phyloP scores from a whole-genome alignment of 202 grass and related monocot species.

The Alloteropsis angusta region DNA sequence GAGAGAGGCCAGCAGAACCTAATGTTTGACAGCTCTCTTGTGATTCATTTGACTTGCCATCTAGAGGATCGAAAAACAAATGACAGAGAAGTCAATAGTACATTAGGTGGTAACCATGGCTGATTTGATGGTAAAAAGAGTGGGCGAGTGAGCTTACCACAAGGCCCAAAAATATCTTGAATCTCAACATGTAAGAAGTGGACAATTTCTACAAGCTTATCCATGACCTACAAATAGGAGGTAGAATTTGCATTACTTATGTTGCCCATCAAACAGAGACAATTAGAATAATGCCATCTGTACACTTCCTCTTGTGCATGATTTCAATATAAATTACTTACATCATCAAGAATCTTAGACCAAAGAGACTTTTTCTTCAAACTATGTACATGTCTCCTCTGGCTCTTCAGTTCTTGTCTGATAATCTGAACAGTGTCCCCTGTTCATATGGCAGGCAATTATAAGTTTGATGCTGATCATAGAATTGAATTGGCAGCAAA shows the following conservation, averaged over 20 bases:
- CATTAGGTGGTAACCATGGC: not conserved
- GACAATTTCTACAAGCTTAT: constrained; percentile 77
- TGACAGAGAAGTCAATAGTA: not conserved
- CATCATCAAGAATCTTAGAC: constrained; percentile 68
- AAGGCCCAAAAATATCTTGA: constrained; percentile 56
- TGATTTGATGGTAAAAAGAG: not conserved
- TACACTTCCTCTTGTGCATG: not conserved
- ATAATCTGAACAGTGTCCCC: constrained; percentile 79
- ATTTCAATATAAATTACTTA: constrained; percentile 29
- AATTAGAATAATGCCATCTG: not conserved
- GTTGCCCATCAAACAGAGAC: constrained; percentile 2
- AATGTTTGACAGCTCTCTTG: constrained; percentile 32
- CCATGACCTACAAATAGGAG: constrained; percentile 49
- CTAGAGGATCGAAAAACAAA: constrained; percentile 29
- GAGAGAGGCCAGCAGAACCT: constrained; percentile 61
- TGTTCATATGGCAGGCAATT: constrained; percentile 26
- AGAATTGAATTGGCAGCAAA: not conserved
- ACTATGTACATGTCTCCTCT: constrained; percentile 72
- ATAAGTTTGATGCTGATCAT: not conserved
- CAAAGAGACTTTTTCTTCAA: constrained; percentile 93
- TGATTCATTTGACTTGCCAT: constrained; percentile 19
- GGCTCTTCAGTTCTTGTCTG: constrained; percentile 83
- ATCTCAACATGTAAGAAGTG: constrained; percentile 84
- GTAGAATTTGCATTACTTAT: not conserved
- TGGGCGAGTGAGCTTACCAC: constrained; percentile 33